Evolutionary conservation across 2,329 filamentous ascomycete species (phyloP), one percentile per base, ranked within the genome.

Genomic region (Fusarium sp.): DNA sequence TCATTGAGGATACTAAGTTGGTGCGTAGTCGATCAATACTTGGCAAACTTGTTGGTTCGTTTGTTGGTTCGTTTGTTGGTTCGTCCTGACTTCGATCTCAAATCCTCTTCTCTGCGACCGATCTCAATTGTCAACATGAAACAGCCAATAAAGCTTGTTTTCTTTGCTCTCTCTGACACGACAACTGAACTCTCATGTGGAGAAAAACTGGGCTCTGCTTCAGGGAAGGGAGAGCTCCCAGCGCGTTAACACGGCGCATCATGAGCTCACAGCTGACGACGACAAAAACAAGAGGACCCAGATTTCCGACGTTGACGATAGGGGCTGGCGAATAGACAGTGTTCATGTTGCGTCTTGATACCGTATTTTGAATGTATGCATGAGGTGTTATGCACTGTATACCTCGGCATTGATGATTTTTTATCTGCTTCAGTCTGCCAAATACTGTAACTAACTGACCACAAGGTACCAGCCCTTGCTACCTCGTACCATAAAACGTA

Each of bases 261-360:
- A 60, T 49, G 70, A 71, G 64, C 42, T 61, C 60, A 72, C 53
- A 30, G 71, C 70, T 74, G 67, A 71, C 58, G 67, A 73, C 70
- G 56, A 50, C 50, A 59, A 56, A 40, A 52, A 56, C 62, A 60
- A 60, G 33, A 23, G 23, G 59, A 37, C 54, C 53, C 54, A 53
- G 56, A 72, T 40, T 72, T 72, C 47, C 32, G 25, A 53, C 23
- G 23, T 50, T 11, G 15, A 25, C 15, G 32, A 58, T 28, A 19
- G 49, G 61, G 42, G 40, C 21, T 57, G 23, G 23, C 15, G 8
- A 44, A 33, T 44, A 35, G 63, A 71, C 61, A 68, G 58, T 64
- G 49, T 42, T 52, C 30, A 44, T 47, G 42, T 43, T n/a, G 18
- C n/a, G 43, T 58, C 52, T 40, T 43, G 35, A 49, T 60, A 69